Evolutionary conservation across 352 stramenopile species (phyloP).

Genomic region (Halophytophthora polymorphica): DNA sequence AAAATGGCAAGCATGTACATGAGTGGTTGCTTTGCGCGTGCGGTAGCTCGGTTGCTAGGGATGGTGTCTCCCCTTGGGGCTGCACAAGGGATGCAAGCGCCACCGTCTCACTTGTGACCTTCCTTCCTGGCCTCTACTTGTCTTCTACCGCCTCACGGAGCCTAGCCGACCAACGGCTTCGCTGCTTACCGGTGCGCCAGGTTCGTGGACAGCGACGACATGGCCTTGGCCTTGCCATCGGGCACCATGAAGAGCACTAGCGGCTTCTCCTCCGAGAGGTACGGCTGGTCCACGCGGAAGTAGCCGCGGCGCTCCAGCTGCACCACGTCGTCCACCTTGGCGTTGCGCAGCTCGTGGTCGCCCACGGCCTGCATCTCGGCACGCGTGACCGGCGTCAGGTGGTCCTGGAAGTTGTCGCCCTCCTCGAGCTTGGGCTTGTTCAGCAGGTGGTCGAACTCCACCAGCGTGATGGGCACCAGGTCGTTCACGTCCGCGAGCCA

Average conservation of each 20-base stretch:
- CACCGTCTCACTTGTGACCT: neutral
- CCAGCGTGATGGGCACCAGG: constrained; percentile 87
- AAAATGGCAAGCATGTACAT: constrained; percentile 30
- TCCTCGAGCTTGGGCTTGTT: constrained; percentile 99
- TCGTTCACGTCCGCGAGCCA: constrained; percentile 93
- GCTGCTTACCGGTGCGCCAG: constrained; percentile 64
- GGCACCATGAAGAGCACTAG: constrained; percentile 98
- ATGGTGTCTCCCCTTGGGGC: neutral
- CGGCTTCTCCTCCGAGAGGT: constrained; percentile 83
- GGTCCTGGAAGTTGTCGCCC: constrained; percentile 96
- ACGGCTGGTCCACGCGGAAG: constrained; percentile 91
- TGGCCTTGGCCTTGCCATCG: constrained; percentile 94
- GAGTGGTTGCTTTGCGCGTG: constrained; percentile 14
- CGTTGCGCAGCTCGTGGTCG: constrained; percentile 94
- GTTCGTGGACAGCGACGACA: constrained; percentile 88
- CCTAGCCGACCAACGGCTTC: no score
- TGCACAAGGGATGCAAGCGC: neutral
- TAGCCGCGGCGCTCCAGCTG: constrained; percentile 98
- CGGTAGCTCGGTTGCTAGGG: constrained; percentile 8
- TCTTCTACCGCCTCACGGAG: neutral
- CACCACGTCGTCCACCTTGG: constrained; percentile 95
- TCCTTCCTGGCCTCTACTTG: neutral
- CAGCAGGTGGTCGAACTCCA: constrained; percentile 99
- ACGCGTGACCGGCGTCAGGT: constrained; percentile 94
- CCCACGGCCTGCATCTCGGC: constrained; percentile 92